Percentiles rank a stretch among this genome's conserved stretches.
Evolutionary conservation across 441 rosid genomes (phyloP).

Genomic region (Euphorbia celastroides): DNA sequence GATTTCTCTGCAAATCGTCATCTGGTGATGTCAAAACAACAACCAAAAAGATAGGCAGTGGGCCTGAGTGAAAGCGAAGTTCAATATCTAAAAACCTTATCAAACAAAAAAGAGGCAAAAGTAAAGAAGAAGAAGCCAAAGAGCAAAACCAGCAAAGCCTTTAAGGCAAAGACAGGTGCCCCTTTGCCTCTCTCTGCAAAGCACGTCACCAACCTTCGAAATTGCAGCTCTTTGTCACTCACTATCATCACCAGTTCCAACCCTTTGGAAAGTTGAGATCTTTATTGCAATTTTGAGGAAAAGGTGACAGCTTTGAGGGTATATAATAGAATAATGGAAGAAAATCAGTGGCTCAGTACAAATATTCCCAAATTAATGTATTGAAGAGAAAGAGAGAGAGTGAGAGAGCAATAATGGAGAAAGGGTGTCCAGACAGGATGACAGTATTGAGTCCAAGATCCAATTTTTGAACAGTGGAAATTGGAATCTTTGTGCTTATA

Average conservation of each 20-base stretch:
- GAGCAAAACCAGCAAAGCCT: slow-evolving; percentile 20
- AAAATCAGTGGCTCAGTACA: background rate
- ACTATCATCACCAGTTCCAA: slow-evolving; percentile 9
- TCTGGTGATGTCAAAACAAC: slow-evolving; percentile 18
- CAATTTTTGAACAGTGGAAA: background rate
- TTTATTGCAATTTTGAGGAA: background rate
- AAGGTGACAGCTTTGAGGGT: background rate
- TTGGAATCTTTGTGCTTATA: background rate
- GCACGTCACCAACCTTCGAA: slow-evolving; percentile 29
- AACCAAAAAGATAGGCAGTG: slow-evolving; percentile 16
- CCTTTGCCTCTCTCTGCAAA: slow-evolving; percentile 23
- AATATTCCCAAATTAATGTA: background rate
- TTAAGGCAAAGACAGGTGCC: slow-evolving; percentile 44
- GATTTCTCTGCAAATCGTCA: slow-evolving; percentile 37
- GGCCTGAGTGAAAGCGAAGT: background rate
- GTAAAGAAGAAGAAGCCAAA: slow-evolving; percentile 5
- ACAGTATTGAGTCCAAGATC: background rate
- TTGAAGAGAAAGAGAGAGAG: background rate
- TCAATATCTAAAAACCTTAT: background rate
- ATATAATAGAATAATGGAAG: background rate
- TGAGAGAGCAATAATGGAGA: background rate
- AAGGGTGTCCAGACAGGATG: background rate
- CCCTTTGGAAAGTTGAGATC: slow-evolving; percentile 1
- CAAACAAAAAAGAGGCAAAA: slow-evolving; percentile 5
- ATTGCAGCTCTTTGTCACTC: slow-evolving; percentile 8